phyloP scores from a whole-genome alignment of 306 rosid species.

The Vigna unguiculata region DNA sequence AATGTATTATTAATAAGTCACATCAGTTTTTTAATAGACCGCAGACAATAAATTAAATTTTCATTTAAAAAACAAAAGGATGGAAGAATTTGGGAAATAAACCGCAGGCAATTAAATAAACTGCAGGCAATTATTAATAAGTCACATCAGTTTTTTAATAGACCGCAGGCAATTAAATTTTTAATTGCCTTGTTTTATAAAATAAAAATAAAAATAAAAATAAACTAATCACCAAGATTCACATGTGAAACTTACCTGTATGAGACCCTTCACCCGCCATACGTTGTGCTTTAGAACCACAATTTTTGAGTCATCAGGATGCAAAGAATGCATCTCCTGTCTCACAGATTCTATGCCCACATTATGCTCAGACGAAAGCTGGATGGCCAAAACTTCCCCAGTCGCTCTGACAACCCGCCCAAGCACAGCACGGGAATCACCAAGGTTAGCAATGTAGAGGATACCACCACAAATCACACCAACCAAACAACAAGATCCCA shows the following conservation, averaged over 20 bases:
- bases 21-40: not conserved
- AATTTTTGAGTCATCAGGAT: conserved; percentile 81
- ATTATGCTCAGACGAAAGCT: conserved; percentile 90
- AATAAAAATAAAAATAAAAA: conserved; percentile 12
- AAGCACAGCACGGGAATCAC: conserved; percentile 97
- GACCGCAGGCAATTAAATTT: too few species aligned
- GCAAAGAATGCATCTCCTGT: conserved; percentile 91
- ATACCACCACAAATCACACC: conserved; percentile 80
- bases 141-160: too few species aligned
- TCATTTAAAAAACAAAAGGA: conserved; percentile 15
- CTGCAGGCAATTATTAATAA: too few species aligned
- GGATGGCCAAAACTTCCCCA: conserved; percentile 85
- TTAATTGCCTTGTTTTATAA: not conserved
- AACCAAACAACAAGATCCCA: conserved; percentile 89
- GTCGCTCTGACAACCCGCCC: conserved; percentile 79
- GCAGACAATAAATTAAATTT: conserved; percentile 1
- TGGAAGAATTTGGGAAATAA: conserved; percentile 16
- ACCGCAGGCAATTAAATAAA: too few species aligned
- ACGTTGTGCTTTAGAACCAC: conserved; percentile 94
- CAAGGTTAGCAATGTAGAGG: conserved; percentile 89
- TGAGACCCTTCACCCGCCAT: conserved; percentile 97
- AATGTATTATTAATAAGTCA: conserved; percentile 14
- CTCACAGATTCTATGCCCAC: conserved; percentile 86
- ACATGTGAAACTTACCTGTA: conserved; percentile 66
- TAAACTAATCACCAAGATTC: conserved; percentile 18